These are phyloP conservation scores for Stagonosporopsis cucurbitacearum DNA, from an alignment of 2,329 filamentous ascomycete species.

Conservation along the genomic window DNA sequence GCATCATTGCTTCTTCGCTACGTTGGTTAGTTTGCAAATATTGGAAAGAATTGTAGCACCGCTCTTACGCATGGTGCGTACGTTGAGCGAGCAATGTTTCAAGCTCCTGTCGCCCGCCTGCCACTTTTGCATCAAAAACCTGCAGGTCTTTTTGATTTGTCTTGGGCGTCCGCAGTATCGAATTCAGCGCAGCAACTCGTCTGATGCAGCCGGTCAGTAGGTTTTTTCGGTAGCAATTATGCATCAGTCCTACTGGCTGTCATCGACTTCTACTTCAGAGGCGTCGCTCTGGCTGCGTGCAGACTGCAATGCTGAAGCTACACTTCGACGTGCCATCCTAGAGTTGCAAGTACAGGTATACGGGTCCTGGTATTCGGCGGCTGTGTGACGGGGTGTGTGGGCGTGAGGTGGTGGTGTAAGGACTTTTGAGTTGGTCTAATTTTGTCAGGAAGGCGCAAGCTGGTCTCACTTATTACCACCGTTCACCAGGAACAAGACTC, in stretches of 20 bases:
- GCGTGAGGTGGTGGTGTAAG: conserved; percentile 1
- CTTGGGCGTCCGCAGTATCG: conserved; percentile 29
- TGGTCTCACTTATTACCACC: not conserved
- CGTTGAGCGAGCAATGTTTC: conserved; percentile 28
- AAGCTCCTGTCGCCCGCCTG: conserved; percentile 24
- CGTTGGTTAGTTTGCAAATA: not conserved
- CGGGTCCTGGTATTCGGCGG: not conserved
- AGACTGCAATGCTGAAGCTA: not conserved
- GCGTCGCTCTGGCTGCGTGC: conserved; percentile 6
- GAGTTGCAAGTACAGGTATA: not conserved
- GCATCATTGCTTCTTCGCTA: conserved; percentile 26
- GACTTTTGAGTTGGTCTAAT: not conserved
- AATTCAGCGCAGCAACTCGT: conserved; percentile 27
- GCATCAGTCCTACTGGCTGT: conserved; percentile 34
- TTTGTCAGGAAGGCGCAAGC: not conserved
- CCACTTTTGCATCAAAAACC: conserved; percentile 29
- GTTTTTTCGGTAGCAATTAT: not conserved
- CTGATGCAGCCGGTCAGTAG: conserved; percentile 20
- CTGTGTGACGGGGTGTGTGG: not conserved
- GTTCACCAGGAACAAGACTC: no score
- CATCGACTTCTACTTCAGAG: conserved; percentile 22
- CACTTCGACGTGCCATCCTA: conserved; percentile 27
- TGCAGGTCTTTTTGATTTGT: conserved; percentile 31
- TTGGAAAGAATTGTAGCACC: not conserved
- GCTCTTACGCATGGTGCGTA: conserved; percentile 28